Evolutionary conservation across 495 filamentous ascomycete species (phyloP), one percentile per base, ranked within the genome.

Genomic region (Hypoxylon rickii): DNA sequence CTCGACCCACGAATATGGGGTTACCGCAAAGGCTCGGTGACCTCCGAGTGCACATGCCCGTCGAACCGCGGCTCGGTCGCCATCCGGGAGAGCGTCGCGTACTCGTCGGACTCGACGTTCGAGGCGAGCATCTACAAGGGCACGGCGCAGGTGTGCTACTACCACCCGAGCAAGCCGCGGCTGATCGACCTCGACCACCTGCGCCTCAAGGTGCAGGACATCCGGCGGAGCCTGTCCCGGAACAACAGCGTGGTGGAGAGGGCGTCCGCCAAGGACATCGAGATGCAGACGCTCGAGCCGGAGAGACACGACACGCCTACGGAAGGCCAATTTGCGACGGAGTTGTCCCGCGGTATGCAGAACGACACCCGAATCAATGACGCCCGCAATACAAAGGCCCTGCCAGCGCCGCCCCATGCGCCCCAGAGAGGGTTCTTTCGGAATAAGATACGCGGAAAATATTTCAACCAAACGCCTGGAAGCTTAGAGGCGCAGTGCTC

Each of bases 81-180:
- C 6, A 31, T 60, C 46, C 51, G 58, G 1, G 51, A 51, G 5
- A 61, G 58, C 51, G 36, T 61, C 7, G 37, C 26, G 20, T 61
- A 61, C 29, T 45, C 58, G 1, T 55, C 58, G 0, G 51, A 46
- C 2, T 55, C 51, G 2, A 44, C 33, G 0, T 61, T 61, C 51
- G 58, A 61, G 33, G 46, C 31, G 11, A 55, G 38, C 1, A 55
- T 61, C 21, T 37, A 40, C 17, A 42, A 42, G 29, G 58, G 58
- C 20, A 55, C 46, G 19, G 58, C 58, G 31, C 34, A 51, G 20
- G 36, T 21, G 7, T 45, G 51, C 7, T 26, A 32, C 4, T 51
- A 51, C 6, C 13, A 29, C 18, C 19, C 45, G n/a, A 44, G 11
- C 11, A 61, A 61, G 36, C 45, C 58, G 12, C 57, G 26, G 1